Evolutionary conservation across 2,329 filamentous ascomycete genomes (phyloP), one percentile per base, ranked within the genome.

Genomic region (Monilinia vaccinii-corymbosi): DNA sequence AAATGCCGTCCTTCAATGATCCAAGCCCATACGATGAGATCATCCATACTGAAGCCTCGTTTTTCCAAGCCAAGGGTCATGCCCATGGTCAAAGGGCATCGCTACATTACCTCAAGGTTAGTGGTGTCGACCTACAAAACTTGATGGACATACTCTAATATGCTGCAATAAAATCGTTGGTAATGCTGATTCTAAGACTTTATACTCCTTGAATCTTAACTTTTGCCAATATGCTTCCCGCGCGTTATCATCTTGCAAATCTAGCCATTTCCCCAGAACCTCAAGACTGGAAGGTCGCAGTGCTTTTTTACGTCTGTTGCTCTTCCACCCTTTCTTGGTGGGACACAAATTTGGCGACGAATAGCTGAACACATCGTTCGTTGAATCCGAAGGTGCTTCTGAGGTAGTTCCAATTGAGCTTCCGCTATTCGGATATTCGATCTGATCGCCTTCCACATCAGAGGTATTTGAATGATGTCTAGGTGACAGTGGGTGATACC

Each of bases 1-100:
- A 62, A 28, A 47, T 47, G 34, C 11, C 62, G 42, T 34, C 59
- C 65, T 8, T 63, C 59, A 2, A 72, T 18, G 52, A 72, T 64
- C 61, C 66, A 68, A 32, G 63, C 63, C 70, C 71, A 73, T 36
- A 59, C n/a, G 1, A 59, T 42, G 25, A 72, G 56, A 63, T 73
- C 68, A 28, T 61, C 21, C 23, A 58, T 47, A 25, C 53, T 56
- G 18, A 66, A 62, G 13, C 64, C 64, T 21, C 60, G 60, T n/a
- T 25, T 42, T 40, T 57, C 10, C 28, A 59, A 38, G 7, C 28
- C n/a, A 46, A 52, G 42, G 28, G 8, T 36, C 48, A 45, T 45
- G 9, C 36, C 25, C 18, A 32, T 23, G 10, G 56, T 52, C 21
- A 59, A 13, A 16, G 34, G 28, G 5, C 13, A 25, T 31, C 48